phyloP scores from a whole-genome alignment of 257 asterid genomes.

The Solanum rostratum region DNA sequence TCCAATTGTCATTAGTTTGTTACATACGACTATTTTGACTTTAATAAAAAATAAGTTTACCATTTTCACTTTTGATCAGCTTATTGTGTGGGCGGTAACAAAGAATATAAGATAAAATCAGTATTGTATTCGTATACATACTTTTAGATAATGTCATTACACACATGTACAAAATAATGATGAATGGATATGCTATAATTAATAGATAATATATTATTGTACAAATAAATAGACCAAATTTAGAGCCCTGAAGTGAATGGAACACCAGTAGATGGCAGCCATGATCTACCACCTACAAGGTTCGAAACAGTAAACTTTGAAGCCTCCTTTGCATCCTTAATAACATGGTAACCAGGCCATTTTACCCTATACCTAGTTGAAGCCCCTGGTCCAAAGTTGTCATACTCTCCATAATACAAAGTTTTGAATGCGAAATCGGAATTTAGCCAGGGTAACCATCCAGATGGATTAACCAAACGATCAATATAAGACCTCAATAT shows the following conservation, averaged over 20 bases:
- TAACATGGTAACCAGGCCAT: conserved; percentile 18
- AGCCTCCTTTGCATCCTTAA: conserved; percentile 1
- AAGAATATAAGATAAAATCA: not conserved
- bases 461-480: conserved; percentile 5
- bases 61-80: too few relatives aligned
- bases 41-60: too few relatives aligned
- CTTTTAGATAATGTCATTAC: not conserved
- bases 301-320: conserved; percentile 9
- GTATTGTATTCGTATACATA: not conserved
- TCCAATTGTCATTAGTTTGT: too few relatives aligned
- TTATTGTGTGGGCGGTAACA: too few relatives aligned
- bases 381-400: conserved; percentile 18
- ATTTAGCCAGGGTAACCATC: conserved; percentile 15
- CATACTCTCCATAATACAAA: conserved; percentile 16
- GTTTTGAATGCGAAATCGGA: not conserved
- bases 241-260: conserved; percentile 9
- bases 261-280: conserved; percentile 14
- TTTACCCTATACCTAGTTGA: conserved; percentile 1
- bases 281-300: conserved; percentile 8
- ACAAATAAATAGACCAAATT: not conserved
- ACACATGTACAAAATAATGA: not conserved
- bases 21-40: too few relatives aligned
- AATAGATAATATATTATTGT: not conserved
- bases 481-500: conserved; percentile 1
- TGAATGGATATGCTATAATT: not conserved